Conservation (phyloP, 108 stramenopile genomes). For the Cyclotella atomus region DNA sequence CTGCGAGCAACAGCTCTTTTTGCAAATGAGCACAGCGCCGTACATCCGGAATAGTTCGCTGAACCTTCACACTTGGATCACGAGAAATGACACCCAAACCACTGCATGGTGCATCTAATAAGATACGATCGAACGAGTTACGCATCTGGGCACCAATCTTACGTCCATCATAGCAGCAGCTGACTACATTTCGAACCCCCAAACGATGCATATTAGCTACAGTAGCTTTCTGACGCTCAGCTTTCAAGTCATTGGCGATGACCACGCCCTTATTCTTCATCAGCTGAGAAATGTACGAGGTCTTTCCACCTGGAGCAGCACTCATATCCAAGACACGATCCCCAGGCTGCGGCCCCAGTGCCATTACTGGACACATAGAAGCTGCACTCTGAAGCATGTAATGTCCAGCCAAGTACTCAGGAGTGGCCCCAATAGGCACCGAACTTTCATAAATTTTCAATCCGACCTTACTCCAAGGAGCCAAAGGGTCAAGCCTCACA, state of each 20-base stretch:
- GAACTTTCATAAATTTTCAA: conserved; percentile 95
- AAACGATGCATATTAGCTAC: conserved; percentile 98
- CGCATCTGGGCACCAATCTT: conserved; percentile 85
- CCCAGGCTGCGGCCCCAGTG: conserved; percentile 92
- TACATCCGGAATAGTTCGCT: conserved; percentile 93
- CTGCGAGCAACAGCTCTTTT: conserved; percentile 96
- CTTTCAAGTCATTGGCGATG: conserved; percentile 95
- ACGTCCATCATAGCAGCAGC: conserved; percentile 94
- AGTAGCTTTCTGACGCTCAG: conserved; percentile 95
- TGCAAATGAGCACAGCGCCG: conserved; percentile 92
- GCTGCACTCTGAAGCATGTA: conserved; percentile 99
- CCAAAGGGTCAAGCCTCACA: conserved; percentile 95
- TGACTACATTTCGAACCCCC: conserved; percentile 93
- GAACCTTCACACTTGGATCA: conserved; percentile 97
- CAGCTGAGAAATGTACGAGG: conserved; percentile 95
- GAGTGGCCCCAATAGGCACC: conserved; percentile 99
- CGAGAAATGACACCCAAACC: conserved; percentile 98
- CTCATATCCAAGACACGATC: conserved; percentile 97
- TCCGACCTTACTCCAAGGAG: conserved; percentile 97
- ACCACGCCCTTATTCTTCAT: conserved; percentile 97
- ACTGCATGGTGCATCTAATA: conserved; percentile 98
- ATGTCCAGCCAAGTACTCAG: conserved; percentile 98
- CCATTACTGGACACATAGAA: conserved; percentile 97
- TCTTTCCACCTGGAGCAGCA: conserved; percentile 98
- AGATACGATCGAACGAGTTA: conserved; percentile 93